Evolutionary conservation across 2,329 filamentous ascomycete genomes (phyloP).

Genomic region (Cryoendolithus antarcticus): DNA sequence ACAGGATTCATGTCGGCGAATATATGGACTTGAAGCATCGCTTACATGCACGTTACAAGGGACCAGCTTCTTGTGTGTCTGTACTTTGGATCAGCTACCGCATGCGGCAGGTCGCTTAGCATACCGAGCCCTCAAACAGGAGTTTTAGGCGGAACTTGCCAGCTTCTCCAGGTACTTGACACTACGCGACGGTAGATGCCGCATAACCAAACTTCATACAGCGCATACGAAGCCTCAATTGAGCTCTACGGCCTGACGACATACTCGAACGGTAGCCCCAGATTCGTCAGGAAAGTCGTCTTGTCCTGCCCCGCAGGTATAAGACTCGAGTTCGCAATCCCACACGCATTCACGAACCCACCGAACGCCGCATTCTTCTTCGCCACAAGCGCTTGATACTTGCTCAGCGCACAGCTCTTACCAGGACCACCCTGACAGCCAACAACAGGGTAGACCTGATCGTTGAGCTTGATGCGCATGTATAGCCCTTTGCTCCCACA

Average conservation of each 20-base stretch:
- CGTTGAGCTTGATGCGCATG: constrained; percentile 49
- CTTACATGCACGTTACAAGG: no score
- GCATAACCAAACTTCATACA: no score
- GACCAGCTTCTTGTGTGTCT: no score
- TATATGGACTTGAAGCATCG: no score
- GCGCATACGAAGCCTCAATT: no score
- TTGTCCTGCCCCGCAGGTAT: constrained; percentile 6
- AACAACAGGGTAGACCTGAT: constrained; percentile 49
- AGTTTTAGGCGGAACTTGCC: no score
- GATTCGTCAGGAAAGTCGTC: constrained; percentile 9
- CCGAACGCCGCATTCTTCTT: constrained; percentile 8
- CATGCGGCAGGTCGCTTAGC: no score
- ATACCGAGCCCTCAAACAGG: no score
- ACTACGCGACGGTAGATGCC: no score
- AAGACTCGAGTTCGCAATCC: constrained; percentile 7
- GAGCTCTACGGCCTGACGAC: constrained; percentile 4
- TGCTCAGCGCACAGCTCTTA: constrained; percentile 31
- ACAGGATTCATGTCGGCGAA: no score
- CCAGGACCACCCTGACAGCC: constrained; percentile 37
- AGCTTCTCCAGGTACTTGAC: no score
- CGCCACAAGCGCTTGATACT: constrained; percentile 19
- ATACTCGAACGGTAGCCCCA: constrained; percentile 7
- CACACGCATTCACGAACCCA: constrained; percentile 9
- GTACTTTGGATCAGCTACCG: no score
- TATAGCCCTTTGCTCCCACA: constrained; percentile 37